Conservation (phyloP, 2,329 filamentous ascomycete genomes). For the Penicillium sumatraense region DNA sequence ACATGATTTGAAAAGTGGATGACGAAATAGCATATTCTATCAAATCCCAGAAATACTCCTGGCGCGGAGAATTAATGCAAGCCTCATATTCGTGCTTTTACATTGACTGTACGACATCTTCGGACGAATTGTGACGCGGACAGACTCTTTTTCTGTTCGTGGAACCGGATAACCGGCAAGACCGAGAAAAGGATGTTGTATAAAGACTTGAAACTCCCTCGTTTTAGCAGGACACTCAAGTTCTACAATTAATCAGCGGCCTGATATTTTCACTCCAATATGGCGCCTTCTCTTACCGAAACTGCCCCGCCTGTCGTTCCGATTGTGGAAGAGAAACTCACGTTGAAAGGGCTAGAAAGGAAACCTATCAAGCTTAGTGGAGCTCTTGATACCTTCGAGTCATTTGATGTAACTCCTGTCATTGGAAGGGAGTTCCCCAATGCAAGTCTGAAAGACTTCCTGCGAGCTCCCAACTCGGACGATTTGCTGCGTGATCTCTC, state of each 20-base stretch:
- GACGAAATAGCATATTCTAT: constrained; percentile 1
- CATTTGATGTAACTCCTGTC: constrained; percentile 56
- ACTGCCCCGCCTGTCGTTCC: constrained; percentile 1
- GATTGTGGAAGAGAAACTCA: constrained; percentile 1
- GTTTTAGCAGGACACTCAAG: no score
- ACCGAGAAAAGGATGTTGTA: neutral
- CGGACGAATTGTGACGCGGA: neutral
- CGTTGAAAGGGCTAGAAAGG: constrained; percentile 18
- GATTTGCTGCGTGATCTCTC: constrained; percentile 42
- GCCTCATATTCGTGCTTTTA: constrained; percentile 8
- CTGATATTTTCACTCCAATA: neutral
- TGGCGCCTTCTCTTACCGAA: constrained; percentile 8
- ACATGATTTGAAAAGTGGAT: constrained; percentile 17
- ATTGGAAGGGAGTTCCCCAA: constrained; percentile 56
- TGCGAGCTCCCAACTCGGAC: constrained; percentile 40
- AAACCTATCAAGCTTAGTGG: constrained; percentile 46
- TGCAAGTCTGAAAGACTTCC: constrained; percentile 55
- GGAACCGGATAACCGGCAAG: constrained; percentile 8
- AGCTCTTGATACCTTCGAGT: constrained; percentile 49
- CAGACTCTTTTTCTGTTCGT: neutral
- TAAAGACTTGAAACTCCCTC: no score
- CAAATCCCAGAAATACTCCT: neutral
- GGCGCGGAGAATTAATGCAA: neutral
- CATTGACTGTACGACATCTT: constrained; percentile 6
- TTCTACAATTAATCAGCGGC: neutral